Evolutionary conservation across 2,329 filamentous ascomycete genomes (phyloP).

Genomic region (Colletotrichum ledebouriae): DNA sequence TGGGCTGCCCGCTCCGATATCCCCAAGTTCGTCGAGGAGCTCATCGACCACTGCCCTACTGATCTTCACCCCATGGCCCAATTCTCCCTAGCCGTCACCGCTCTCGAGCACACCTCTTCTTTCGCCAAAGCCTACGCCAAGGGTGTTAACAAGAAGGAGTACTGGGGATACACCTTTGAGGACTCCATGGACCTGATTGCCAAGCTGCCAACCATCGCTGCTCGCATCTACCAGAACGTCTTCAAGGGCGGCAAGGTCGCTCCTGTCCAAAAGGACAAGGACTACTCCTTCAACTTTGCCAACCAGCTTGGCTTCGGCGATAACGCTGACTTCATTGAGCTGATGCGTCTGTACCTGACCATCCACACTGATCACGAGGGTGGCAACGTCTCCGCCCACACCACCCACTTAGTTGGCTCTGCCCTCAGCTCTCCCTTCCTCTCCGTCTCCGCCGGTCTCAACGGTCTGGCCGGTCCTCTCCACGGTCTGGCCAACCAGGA

Average conservation of each 20-base stretch:
- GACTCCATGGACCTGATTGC: slow-evolving; percentile 99
- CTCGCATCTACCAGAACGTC: slow-evolving; percentile 99
- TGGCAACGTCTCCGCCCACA: slow-evolving; percentile 98
- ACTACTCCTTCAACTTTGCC: slow-evolving; percentile 99
- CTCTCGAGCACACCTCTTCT: slow-evolving; percentile 97
- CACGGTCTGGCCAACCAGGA: slow-evolving; percentile 99
- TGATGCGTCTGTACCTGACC: slow-evolving; percentile 98
- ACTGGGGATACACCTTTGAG: slow-evolving; percentile 99
- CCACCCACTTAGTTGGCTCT: slow-evolving; percentile 96
- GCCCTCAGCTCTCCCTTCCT: slow-evolving; percentile 98
- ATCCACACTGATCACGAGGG: slow-evolving; percentile 99
- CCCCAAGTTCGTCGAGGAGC: slow-evolving; percentile 98
- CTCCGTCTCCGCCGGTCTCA: slow-evolving; percentile 94
- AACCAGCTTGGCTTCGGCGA: slow-evolving; percentile 98
- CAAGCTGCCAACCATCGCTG: slow-evolving; percentile 97
- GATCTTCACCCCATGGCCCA: slow-evolving; percentile 99
- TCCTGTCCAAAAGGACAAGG: slow-evolving; percentile 97
- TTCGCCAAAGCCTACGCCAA: slow-evolving; percentile 99
- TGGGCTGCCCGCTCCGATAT: slow-evolving; percentile 98
- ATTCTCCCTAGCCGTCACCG: slow-evolving; percentile 97
- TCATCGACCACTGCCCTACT: slow-evolving; percentile 99
- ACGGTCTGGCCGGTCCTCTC: slow-evolving; percentile 97
- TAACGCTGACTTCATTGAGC: slow-evolving; percentile 97
- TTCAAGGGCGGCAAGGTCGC: slow-evolving; percentile 99
- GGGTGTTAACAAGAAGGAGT: slow-evolving; percentile 99